Base-by-base conservation (phyloP, 2,329 filamentous ascomycete species). In the Hymenoscyphus salicellus region DNA sequence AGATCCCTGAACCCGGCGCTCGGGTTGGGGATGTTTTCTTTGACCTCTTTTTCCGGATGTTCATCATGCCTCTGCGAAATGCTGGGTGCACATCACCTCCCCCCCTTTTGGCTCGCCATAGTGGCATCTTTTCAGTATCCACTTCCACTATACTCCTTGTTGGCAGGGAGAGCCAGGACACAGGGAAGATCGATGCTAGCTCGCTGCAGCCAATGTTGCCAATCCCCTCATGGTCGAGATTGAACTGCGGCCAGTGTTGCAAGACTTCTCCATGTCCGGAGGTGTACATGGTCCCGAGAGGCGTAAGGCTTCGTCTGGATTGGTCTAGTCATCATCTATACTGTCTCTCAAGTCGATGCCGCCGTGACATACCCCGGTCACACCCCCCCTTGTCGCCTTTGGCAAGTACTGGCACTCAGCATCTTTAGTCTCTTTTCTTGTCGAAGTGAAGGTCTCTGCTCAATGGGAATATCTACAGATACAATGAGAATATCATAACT, bases 391-490 rank as follows among this genome's bases (percentile, higher is more conserved):
- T 58, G 72, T 72, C 69, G 49, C 4, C 43, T 68, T 66, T 68
- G 61, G 61, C 46, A 70, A 69, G 67, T 69, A 71, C 66, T 72
- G 70, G 66, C 72, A 73, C 72, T 66, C 67, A 64, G 23, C 57
- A 55, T 32, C 23, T 62, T 63, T 72, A 72, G 71, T 68, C 61
- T 60, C 64, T 52, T 23, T 23, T 52, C 46, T 52, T 5, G 20
- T 49, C 10, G n/a, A 49, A 20, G 43, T 20, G n/a, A 23, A 23
- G 55, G 58, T 68, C 57, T 61, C 26, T 46, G 56, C 20, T 68
- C 32, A 62, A 55, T 64, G 58, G 14, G 36, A 38, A 38, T 38
- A 16, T 38, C 36, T 38, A 38, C 32, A 38, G 36, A 17, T 55
- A 68, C 62, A 59, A 70, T 68, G 66, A 63, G 55, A 58, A 66